phyloP scores from a whole-genome alignment of 2,329 filamentous ascomycete genomes.

The Aspergillus eucalypticola region DNA sequence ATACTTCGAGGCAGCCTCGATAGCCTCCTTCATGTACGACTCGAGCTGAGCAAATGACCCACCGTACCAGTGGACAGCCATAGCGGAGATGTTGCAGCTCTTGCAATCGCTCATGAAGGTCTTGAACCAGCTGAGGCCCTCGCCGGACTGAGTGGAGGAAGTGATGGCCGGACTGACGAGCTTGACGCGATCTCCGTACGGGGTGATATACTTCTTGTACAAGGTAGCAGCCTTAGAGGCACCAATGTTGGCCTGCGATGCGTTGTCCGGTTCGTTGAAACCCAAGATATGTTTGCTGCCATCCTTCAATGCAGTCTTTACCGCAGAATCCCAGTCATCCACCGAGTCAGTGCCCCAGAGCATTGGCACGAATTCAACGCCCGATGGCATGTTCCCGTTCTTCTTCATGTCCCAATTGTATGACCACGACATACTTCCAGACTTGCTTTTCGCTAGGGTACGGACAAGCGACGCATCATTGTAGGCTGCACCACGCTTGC shows the following conservation, averaged over 20 bases:
- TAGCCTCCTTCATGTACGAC: neutral
- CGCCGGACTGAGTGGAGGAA: neutral
- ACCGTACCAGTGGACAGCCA: slow-evolving; percentile 7
- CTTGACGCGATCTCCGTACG: neutral
- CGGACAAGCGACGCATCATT: neutral
- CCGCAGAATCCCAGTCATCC: neutral
- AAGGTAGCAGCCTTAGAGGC: neutral
- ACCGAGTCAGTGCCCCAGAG: neutral
- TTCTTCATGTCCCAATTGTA: slow-evolving; percentile 1
- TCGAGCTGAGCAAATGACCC: neutral
- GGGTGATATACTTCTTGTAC: slow-evolving; percentile 3
- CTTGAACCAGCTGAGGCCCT: slow-evolving; percentile 4
- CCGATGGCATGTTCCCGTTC: slow-evolving; percentile 1
- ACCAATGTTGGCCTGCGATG: slow-evolving; percentile 1
- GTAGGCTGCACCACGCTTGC: slow-evolving; percentile 5
- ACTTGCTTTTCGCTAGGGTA: neutral
- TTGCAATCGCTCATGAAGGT: slow-evolving; percentile 1
- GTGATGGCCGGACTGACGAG: slow-evolving; percentile 4
- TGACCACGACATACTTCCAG: neutral
- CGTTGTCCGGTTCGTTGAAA: slow-evolving; percentile 6
- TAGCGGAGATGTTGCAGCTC: slow-evolving; percentile 3
- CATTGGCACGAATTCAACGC: neutral
- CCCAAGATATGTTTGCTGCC: slow-evolving; percentile 1
- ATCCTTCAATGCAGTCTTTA: neutral
- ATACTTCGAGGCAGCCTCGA: neutral